Conservation (phyloP, 2,329 filamentous ascomycete genomes). For the Fusarium sp. region DNA sequence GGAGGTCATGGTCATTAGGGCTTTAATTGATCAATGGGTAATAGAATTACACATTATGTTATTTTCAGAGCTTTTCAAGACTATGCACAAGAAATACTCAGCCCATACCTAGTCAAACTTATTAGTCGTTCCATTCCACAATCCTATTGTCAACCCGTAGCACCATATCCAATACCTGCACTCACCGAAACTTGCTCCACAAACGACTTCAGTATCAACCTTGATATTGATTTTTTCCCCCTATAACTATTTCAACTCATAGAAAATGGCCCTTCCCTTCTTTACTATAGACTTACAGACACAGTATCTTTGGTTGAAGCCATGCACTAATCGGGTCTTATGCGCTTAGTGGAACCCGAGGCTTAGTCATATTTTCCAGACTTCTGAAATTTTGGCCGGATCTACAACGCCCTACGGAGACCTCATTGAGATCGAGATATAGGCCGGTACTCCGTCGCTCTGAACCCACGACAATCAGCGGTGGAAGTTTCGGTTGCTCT, state of each 20-base stretch:
- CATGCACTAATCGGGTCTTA: constrained; percentile 31
- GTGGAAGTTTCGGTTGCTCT: constrained; percentile 9
- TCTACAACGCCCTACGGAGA: constrained; percentile 22
- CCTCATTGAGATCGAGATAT: constrained; percentile 28
- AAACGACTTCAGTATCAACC: background rate
- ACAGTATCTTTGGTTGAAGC: background rate
- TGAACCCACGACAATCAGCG: constrained; percentile 12
- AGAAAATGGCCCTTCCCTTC: background rate
- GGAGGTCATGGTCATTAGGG: background rate
- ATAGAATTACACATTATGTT: background rate
- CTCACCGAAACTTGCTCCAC: background rate
- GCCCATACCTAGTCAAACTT: background rate
- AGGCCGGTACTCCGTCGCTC: constrained; percentile 28
- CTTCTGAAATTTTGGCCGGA: constrained; percentile 45
- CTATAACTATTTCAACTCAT: background rate
- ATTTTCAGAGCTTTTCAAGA: too few relatives aligned
- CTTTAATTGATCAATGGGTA: background rate
- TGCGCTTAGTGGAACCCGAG: background rate
- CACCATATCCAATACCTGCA: too few relatives aligned
- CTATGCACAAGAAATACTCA: background rate
- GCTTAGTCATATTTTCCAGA: constrained; percentile 42
- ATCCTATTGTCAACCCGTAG: background rate
- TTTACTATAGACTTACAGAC: background rate
- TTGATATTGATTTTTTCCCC: background rate
- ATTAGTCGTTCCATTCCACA: background rate